Evolutionary conservation across 805 yeast species (phyloP), one percentile per base, ranked within the genome.

Genomic region (Millerozyma acaciae): DNA sequence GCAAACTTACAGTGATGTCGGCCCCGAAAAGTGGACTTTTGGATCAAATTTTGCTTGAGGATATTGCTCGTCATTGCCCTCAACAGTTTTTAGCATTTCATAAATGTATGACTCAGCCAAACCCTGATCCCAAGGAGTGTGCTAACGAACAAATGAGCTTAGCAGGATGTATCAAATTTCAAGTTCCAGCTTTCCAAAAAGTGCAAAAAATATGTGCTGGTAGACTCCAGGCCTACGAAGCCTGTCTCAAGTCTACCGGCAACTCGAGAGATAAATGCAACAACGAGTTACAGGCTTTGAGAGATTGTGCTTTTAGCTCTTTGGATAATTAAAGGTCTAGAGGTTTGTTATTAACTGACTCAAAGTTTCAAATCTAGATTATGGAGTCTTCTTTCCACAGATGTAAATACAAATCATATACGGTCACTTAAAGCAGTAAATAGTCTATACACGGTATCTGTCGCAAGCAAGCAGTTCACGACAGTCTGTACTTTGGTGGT

Each of bases 21-120:
- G 6, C 22, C 8, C 28, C 18, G 8, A 33, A 32, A 25, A 38
- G 33, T 38, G 47, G 47, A 19, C 30, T 67, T 8, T 56, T 85
- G 19, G 95, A 85, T 56, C 89, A 84, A 51, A 64, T 81, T 32
- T 70, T 85, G 20, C 73, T 85, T 40, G 88, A 84, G 40, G 95
- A 85, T 48, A 76, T 83, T 37, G 88, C 94, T 9, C 71, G 76
- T 34, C 64, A 70, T 49, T 85, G 95, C 53, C 93, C 94, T 0
- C 77, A 75, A 39, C 73, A 78, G 48, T 84, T 85, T 43, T 59
- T 84, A 36, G 74, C 70, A 17, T 85, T 80, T 55, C 90, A 85
- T 55, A 76, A 75, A 47, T 85, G 95, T 51, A 72, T 85, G 55
- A 57, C 76, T 21, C 66, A 63, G 18, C 80, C 80, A 24, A 70